These are phyloP conservation scores for Solanum lycopersicoides DNA, from an alignment of 257 asterid species.

Conservation along the genomic window DNA sequence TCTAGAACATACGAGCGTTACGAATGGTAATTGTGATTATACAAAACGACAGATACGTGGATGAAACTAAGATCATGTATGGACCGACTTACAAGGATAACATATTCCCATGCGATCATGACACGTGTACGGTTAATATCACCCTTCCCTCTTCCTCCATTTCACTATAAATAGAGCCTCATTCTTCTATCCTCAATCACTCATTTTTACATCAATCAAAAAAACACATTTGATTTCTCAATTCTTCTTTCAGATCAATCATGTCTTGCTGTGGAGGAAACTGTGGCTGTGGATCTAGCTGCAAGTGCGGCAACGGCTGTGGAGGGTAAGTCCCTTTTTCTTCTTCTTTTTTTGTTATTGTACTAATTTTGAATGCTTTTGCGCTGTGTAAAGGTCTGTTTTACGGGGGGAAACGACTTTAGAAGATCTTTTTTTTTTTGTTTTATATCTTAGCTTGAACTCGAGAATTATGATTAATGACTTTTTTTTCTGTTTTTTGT, in stretches of 20 bases:
- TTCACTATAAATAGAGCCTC: slow-evolving; percentile 25
- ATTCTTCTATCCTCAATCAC: neutral
- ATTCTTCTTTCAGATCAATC: neutral
- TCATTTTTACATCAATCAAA: neutral
- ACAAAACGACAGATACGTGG: slow-evolving; percentile 19
- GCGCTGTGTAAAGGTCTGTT: neutral
- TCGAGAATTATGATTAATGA: too few species aligned
- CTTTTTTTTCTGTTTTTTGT: too few species aligned
- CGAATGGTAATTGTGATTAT: too few species aligned
- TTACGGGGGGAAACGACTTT: too few species aligned
- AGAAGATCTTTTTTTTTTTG: too few species aligned
- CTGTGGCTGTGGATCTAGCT: slow-evolving; percentile 60
- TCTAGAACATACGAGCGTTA: neutral
- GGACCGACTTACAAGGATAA: slow-evolving; percentile 17
- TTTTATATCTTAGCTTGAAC: too few species aligned
- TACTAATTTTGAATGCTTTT: too few species aligned
- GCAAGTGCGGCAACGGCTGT: slow-evolving; percentile 67
- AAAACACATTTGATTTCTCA: neutral
- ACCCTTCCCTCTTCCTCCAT: neutral
- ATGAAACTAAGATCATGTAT: neutral
- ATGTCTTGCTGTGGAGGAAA: slow-evolving; percentile 77
- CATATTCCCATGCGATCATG: slow-evolving; percentile 2
- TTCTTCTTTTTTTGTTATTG: neutral
- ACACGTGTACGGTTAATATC: slow-evolving; percentile 42
- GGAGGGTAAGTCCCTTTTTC: slow-evolving; percentile 25